phyloP scores from a whole-genome alignment of 768 basidiomycete species.

The Mycena sanguinolenta region DNA sequence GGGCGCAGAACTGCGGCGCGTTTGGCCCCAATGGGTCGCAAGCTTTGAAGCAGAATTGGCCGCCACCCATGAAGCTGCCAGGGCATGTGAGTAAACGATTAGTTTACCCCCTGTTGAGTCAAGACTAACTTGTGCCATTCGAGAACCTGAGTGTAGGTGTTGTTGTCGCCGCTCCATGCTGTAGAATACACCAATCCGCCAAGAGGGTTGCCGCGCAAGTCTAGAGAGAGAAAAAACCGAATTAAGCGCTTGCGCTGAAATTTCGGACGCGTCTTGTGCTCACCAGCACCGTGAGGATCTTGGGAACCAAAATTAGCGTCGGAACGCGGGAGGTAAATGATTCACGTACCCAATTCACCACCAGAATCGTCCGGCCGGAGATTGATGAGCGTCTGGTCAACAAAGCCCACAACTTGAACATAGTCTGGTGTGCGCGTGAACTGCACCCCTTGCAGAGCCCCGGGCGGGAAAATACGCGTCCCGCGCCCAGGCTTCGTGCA shows the following conservation, averaged over 20 bases:
- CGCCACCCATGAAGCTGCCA: constrained; percentile 77
- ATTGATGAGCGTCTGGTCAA: constrained; percentile 73
- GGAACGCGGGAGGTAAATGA: constrained; percentile 62
- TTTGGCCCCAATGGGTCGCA: constrained; percentile 73
- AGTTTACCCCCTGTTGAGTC: constrained; percentile 2
- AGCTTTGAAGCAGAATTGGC: constrained; percentile 76
- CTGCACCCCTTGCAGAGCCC: constrained; percentile 76
- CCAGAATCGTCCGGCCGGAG: constrained; percentile 68
- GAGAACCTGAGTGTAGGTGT: constrained; percentile 64
- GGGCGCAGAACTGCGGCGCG: constrained; percentile 70
- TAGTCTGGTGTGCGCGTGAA: constrained; percentile 71
- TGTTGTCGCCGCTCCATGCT: constrained; percentile 60
- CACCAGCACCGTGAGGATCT: constrained; percentile 79
- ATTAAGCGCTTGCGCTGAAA: neutral
- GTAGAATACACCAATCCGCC: constrained; percentile 80
- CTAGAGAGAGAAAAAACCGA: neutral
- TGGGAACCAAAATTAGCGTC: neutral
- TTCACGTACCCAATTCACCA: constrained; percentile 80
- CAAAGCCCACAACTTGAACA: constrained; percentile 71
- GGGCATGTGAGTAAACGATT: constrained; percentile 1
- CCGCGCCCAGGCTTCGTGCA: constrained; percentile 81
- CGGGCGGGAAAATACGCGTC: constrained; percentile 78
- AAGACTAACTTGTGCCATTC: constrained; percentile 81
- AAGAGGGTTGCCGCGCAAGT: constrained; percentile 77
- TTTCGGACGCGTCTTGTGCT: constrained; percentile 20